Evolutionary conservation across 257 asterid species (phyloP), one percentile per base, ranked within the genome.

Genomic region (Lithospermum erythrorhizon): DNA sequence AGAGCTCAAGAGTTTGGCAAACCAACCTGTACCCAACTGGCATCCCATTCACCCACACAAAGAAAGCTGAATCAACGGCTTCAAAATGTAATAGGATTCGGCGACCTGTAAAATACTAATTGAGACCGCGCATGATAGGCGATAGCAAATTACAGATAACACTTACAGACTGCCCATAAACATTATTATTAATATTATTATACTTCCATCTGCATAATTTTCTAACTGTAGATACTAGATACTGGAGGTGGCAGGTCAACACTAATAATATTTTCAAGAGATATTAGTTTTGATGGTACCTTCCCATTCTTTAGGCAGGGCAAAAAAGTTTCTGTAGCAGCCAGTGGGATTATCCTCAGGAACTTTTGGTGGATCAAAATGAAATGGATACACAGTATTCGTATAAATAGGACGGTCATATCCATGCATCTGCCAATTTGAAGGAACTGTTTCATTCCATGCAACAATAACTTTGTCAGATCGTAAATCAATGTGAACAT

Each of bases 351-450:
- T 91, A 64, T 81, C 93, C 41, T 88, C 95, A 5, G 98, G 97
- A 75, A 91, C 95, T 71, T 80, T 78, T 30, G 98, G 98, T 55
- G 97, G 98, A 76, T 85, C 79, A 47, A 88, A 76, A 57, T 87
- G 94, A 75, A 91, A 91, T 29, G 98, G 97, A 62, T 88, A 91
- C 13, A 75, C 76, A 16, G 73, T 70, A 72, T 91, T 91, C 52
- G 97, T 88, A 73, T 91, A 91, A 66, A 91, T 91, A 29, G 98
- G 98, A 71, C 23, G 72, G 80, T 91, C 98, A 65, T 69, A 84
- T 72, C 98, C 98, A 78, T 88, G 97, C 96, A 84, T 78, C 90
- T 91, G 97, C 98, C 98, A 91, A 72, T 86, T 91, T 59, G 97
- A 91, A 63, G 98, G 98, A 76, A 91, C 98, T 91, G 95, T 73